Percentiles rank a stretch among this genome's conserved stretches.
Evolutionary conservation across 306 rosid species (phyloP).

Genomic region (Trifolium subterraneum): DNA sequence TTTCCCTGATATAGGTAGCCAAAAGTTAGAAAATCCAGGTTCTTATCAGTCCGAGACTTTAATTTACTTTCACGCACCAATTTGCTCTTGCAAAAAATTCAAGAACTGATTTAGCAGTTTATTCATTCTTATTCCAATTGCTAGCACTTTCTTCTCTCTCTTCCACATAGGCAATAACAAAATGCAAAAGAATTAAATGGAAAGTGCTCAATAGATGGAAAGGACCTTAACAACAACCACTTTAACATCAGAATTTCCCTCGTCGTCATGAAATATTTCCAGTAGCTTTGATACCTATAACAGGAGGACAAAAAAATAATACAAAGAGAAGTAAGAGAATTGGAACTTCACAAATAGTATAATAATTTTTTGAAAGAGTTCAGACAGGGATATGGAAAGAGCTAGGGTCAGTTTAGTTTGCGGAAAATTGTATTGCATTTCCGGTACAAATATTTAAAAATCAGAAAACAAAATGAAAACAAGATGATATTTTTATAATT

Average conservation of each 20-base stretch:
- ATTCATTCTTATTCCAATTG: conserved; percentile 10
- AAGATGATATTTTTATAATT: too few relatives aligned
- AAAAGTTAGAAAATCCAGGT: conserved; percentile 35
- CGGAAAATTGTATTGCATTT: too few relatives aligned
- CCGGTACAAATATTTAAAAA: too few relatives aligned
- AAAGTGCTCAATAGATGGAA: conserved; percentile 13
- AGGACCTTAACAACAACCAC: conserved; percentile 77
- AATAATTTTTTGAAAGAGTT: conserved; percentile 7
- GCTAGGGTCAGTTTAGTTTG: not conserved
- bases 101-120: conserved; percentile 20
- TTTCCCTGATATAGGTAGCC: conserved; percentile 63
- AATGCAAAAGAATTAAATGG: not conserved
- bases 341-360: conserved; percentile 10
- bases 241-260: conserved; percentile 66
- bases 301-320: conserved; percentile 11
- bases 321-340: conserved; percentile 13
- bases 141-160: conserved; percentile 8
- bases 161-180: not conserved
- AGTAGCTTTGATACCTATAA: conserved; percentile 66
- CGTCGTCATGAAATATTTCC: conserved; percentile 63
- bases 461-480: too few relatives aligned
- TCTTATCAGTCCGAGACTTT: not conserved
- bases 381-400: conserved; percentile 12
- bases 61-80: not conserved
- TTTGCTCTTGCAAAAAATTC: not conserved